phyloP scores from a whole-genome alignment of 352 stramenopile species.

The Phytophthora sojae region DNA sequence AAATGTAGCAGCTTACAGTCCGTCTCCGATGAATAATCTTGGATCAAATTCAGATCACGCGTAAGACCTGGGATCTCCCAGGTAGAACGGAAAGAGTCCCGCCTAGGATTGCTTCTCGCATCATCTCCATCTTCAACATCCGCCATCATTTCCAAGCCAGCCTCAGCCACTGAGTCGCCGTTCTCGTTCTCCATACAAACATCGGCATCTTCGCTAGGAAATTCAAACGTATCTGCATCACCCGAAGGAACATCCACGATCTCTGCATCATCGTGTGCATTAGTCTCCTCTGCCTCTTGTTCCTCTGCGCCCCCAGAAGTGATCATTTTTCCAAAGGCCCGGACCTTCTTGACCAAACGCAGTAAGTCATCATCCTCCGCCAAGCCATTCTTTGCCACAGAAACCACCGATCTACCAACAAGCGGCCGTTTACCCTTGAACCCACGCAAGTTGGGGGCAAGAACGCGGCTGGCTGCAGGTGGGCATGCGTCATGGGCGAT shows the following conservation, averaged over 20 bases:
- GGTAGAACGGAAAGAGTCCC: constrained; percentile 63
- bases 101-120: constrained; percentile 25
- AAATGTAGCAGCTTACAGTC: constrained; percentile 68
- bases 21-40: constrained; percentile 77
- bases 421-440: constrained; percentile 10
- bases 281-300: not conserved
- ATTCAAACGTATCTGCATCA: constrained; percentile 17
- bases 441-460: constrained; percentile 12
- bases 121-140: constrained; percentile 20
- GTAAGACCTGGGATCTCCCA: constrained; percentile 65
- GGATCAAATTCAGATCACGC: constrained; percentile 80
- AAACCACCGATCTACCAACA: not conserved
- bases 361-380: constrained; percentile 32
- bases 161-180: constrained; percentile 6
- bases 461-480: not conserved
- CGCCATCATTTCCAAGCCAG: not conserved
- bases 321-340: constrained; percentile 47
- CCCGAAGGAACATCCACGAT: constrained; percentile 1
- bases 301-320: constrained; percentile 21
- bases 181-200: constrained; percentile 12
- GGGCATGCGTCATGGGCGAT: constrained; percentile 47
- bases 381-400: constrained; percentile 1
- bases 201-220: constrained; percentile 23
- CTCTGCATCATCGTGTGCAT: not conserved
- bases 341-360: constrained; percentile 40